These are phyloP conservation scores for Stagonosporopsis chrysanthemi DNA, from an alignment of 2,329 filamentous ascomycete genomes.

Conservation along the genomic window DNA sequence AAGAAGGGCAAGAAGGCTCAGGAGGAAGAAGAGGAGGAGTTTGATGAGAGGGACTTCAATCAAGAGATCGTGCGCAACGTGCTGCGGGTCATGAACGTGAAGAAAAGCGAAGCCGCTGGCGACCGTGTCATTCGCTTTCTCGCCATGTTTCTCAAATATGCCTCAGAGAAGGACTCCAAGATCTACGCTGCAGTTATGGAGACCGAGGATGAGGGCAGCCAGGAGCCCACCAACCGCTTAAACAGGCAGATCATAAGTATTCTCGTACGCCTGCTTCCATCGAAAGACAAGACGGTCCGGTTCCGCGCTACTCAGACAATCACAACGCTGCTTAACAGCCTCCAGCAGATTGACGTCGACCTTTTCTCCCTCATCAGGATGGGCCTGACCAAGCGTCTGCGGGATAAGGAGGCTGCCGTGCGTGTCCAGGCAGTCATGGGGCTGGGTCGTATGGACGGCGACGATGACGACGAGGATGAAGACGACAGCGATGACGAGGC, in stretches of 20 bases:
- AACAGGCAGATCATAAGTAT: constrained; percentile 76
- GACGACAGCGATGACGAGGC: constrained; percentile 73
- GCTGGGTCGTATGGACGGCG: constrained; percentile 78
- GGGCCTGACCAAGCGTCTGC: constrained; percentile 81
- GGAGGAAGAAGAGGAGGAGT: constrained; percentile 64
- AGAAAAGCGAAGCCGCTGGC: constrained; percentile 88
- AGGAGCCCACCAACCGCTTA: constrained; percentile 84
- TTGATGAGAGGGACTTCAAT: constrained; percentile 88
- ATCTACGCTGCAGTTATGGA: constrained; percentile 62
- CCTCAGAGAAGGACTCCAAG: constrained; percentile 60
- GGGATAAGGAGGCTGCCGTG: constrained; percentile 93
- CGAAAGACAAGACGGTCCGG: constrained; percentile 92
- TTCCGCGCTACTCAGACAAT: constrained; percentile 90
- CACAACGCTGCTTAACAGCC: constrained; percentile 88
- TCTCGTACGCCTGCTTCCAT: constrained; percentile 76
- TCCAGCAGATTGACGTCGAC: constrained; percentile 91
- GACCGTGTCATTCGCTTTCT: constrained; percentile 87
- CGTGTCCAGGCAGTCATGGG: constrained; percentile 91
- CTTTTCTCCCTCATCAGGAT: constrained; percentile 83
- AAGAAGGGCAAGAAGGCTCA: constrained; percentile 52
- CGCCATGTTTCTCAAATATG: constrained; percentile 81
- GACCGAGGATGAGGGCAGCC: constrained; percentile 74
- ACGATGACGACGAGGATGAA: constrained; percentile 65
- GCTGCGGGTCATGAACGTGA: constrained; percentile 81
- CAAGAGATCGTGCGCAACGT: constrained; percentile 84